These are phyloP conservation scores for Penicillium sp. DNA, from an alignment of 2,329 filamentous ascomycete species.

Conservation along the genomic window DNA sequence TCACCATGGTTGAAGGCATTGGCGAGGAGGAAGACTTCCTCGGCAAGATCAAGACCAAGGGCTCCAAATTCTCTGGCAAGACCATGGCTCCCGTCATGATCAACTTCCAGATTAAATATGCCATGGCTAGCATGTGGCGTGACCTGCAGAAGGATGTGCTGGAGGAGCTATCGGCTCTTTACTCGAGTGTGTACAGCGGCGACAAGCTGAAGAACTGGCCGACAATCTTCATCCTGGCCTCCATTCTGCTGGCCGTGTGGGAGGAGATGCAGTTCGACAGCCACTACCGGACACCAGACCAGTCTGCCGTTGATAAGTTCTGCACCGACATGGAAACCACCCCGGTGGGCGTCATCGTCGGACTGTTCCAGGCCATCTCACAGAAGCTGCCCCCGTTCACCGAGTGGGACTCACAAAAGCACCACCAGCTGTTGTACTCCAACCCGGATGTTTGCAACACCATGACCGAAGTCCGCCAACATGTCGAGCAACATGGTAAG, in stretches of 20 bases:
- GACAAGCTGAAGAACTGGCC: constrained; percentile 99
- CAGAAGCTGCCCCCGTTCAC: constrained; percentile 90
- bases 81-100: constrained; percentile 96
- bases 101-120: constrained; percentile 99
- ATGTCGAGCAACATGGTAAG: constrained; percentile 92
- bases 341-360: constrained; percentile 92
- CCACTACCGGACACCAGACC: constrained; percentile 88
- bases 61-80: constrained; percentile 85
- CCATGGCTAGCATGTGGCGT: constrained; percentile 96
- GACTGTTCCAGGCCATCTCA: constrained; percentile 95
- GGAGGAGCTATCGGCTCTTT: constrained; percentile 85
- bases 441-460: constrained; percentile 90
- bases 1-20: constrained; percentile 89
- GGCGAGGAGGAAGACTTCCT: constrained; percentile 74
- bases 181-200: constrained; percentile 96
- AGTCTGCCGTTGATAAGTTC: constrained; percentile 84
- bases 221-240: constrained; percentile 95
- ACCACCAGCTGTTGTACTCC: constrained; percentile 86
- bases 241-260: constrained; percentile 90
- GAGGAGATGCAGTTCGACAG: constrained; percentile 99
- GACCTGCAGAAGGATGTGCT: constrained; percentile 94
- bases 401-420: constrained; percentile 91
- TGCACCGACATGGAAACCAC: constrained; percentile 95
- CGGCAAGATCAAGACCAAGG: constrained; percentile 80
- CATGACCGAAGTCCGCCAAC: constrained; percentile 90